Evolutionary conservation across 768 basidiomycete genomes (phyloP).

Genomic region (Sarcodon sp.): DNA sequence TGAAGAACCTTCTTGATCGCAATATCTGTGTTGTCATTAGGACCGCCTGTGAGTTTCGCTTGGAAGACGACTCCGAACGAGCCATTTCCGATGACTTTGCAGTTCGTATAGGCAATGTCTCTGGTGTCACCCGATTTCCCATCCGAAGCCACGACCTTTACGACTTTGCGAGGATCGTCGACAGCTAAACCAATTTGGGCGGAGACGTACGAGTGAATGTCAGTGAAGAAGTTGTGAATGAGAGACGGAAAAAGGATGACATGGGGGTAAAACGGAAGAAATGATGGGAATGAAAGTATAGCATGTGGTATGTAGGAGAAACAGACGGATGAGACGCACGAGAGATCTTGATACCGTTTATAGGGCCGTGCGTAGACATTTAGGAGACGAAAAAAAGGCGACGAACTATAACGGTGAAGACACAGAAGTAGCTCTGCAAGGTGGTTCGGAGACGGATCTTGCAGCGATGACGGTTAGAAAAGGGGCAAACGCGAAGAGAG

Average conservation of each 20-base stretch:
- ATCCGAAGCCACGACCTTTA: conserved; percentile 90
- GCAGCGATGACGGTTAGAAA: not conserved
- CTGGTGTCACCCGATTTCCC: conserved; percentile 86
- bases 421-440: not conserved
- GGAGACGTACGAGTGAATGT: not conserved
- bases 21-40: conserved; percentile 39
- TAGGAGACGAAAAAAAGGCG: conserved; percentile 4
- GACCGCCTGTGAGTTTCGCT: conserved; percentile 67
- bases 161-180: conserved; percentile 94
- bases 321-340: conserved; percentile 34
- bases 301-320: conserved; percentile 1
- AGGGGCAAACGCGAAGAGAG: not conserved
- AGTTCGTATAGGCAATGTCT: conserved; percentile 90
- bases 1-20: conserved; percentile 99
- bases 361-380: conserved; percentile 70
- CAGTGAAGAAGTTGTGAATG: too few species aligned
- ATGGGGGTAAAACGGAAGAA: conserved; percentile 9
- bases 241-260: not conserved
- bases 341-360: conserved; percentile 82
- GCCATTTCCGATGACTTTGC: conserved; percentile 98
- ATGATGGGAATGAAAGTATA: conserved; percentile 7
- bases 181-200: conserved; percentile 33
- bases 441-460: not conserved
- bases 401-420: not conserved
- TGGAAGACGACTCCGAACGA: conserved; percentile 99